Percentiles rank a stretch among this genome's conserved stretches.
These are phyloP conservation scores for Nakaseomyces delphensis DNA, from an alignment of 1,139 yeast species.

Conservation along the genomic window DNA sequence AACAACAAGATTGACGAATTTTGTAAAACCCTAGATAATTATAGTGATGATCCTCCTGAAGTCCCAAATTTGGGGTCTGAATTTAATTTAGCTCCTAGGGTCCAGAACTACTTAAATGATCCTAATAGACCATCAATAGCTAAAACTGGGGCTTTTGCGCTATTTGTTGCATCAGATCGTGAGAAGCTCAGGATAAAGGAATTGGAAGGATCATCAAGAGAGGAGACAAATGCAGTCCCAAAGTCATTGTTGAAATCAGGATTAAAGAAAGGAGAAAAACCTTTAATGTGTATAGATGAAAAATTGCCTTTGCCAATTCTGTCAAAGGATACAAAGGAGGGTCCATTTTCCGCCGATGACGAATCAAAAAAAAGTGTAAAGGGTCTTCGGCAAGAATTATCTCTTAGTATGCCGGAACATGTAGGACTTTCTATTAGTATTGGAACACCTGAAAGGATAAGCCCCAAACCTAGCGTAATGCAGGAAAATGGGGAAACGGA, in stretches of 20 bases:
- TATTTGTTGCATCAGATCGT: constrained; percentile 4
- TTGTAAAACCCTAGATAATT: neutral
- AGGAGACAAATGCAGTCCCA: neutral
- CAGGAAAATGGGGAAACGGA: too few relatives aligned
- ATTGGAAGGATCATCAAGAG: neutral
- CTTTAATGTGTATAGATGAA: neutral
- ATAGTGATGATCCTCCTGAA: neutral
- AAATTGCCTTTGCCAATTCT: neutral
- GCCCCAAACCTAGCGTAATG: too few relatives aligned
- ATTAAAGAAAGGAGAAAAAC: neutral
- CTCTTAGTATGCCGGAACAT: too few relatives aligned
- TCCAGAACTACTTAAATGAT: neutral
- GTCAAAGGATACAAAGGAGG: neutral
- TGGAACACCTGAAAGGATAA: too few relatives aligned
- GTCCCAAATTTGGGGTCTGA: neutral
- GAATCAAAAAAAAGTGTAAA: too few relatives aligned
- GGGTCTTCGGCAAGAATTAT: too few relatives aligned
- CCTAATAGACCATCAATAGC: neutral
- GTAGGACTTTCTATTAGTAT: too few relatives aligned
- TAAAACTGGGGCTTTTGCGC: constrained; percentile 1
- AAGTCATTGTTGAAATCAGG: neutral
- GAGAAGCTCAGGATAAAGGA: neutral
- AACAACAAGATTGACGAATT: neutral
- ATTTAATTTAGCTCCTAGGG: neutral
- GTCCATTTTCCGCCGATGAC: too few relatives aligned